Evolutionary conservation across 768 basidiomycete species (phyloP).

Genomic region (Collybia sp.): DNA sequence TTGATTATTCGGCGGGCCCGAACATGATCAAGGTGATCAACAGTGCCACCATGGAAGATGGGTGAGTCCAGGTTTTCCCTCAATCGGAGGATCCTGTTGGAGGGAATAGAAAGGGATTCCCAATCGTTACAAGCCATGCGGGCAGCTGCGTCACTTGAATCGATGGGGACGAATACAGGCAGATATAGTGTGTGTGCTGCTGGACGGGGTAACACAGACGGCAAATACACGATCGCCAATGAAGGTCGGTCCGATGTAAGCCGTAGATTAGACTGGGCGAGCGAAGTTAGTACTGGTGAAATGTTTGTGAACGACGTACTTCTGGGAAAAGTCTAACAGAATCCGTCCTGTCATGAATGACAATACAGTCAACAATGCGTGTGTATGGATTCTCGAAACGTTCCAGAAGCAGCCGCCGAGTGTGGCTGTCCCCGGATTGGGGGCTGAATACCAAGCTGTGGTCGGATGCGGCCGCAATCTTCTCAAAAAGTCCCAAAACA

Average conservation of each 20-base stretch:
- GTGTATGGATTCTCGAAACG: conserved; percentile 17
- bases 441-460: conserved; percentile 21
- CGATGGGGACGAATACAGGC: conserved; percentile 44
- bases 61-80: conserved; percentile 23
- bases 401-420: conserved; percentile 24
- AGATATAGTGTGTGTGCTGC: conserved; percentile 46
- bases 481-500: conserved; percentile 54
- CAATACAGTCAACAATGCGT: conserved; percentile 23
- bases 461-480: conserved; percentile 38
- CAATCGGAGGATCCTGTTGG: conserved; percentile 34
- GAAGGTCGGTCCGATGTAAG: conserved; percentile 41
- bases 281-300: conserved; percentile 30
- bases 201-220: conserved; percentile 34
- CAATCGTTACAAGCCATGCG: conserved; percentile 35
- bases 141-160: conserved; percentile 11
- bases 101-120: conserved; percentile 37
- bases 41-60: conserved; percentile 43
- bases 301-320: conserved; percentile 29
- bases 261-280: conserved; percentile 36
- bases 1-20: conserved; percentile 32
- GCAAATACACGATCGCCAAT: conserved; percentile 66
- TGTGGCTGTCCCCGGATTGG: conserved; percentile 16
- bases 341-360: conserved; percentile 34
- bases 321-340: conserved; percentile 13
- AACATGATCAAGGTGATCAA: conserved; percentile 36